Evolutionary conservation across 148 eudicot species (phyloP), one percentile per base, ranked within the genome.

Genomic region (Agrostemma githago): DNA sequence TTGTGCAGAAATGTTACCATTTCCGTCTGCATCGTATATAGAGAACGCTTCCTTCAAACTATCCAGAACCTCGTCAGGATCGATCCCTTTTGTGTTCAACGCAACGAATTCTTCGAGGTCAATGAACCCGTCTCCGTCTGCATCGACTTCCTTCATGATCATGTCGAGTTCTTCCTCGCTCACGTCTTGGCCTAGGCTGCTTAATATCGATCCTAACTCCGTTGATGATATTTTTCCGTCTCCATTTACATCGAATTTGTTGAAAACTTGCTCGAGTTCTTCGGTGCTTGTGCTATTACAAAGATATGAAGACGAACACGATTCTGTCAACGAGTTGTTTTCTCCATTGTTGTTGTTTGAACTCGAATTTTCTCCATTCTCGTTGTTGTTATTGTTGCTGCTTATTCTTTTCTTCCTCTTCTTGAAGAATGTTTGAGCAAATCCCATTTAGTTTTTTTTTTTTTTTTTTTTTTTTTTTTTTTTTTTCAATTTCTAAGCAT

Each of bases 101-200:
- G 68, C 51, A 14, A 80, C 34, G 15, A 80, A 80, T 41, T 80
- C 83, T 9, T 80, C 68, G 3, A 80, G 43, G 72, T 76, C 77
- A 26, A 80, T 80, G 57, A 38, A 67, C 12, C 83, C 79, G 61
- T 80, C 83, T 16, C 83, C 83, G 7, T 80, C 83, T 4, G 83
- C 66, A 40, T 80, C 83, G 0, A 72, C 83, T 61, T 80, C 83
- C 40, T 66, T 72, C 10, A 80, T 76, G 70, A 80, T 59, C 7
- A 11, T 39, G 0, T 72, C 42, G 0, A 72, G 15, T 5, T 80
- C 83, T 72, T 80, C 83, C 9, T 76, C 70, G 0, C 70, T 72
- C 4, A 80, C 73, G 21, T 72, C 38, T 76, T 80, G 76, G 0
- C 83, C 83, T 72, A 80, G 17, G 58, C 79, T 76, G 57, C 79